Percentiles rank a stretch among this genome's conserved stretches.
These are phyloP conservation scores for Backusella tuberculispora DNA, from an alignment of 192 early-diverging fungal genomes.

Conservation along the genomic window DNA sequence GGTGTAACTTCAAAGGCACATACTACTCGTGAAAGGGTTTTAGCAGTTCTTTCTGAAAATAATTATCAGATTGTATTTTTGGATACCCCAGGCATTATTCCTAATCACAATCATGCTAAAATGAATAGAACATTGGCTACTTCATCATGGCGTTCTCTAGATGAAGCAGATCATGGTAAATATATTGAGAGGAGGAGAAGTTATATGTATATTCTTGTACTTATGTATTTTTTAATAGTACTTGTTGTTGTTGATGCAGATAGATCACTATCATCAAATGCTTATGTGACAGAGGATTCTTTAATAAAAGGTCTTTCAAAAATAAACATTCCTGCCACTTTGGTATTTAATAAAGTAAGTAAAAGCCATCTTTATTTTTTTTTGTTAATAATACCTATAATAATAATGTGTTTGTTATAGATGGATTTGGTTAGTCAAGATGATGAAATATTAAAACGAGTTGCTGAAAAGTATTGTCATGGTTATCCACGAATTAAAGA, in stretches of 20 bases:
- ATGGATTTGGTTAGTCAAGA: conserved; percentile 50
- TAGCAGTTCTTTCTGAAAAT: conserved; percentile 58
- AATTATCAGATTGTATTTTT: conserved; percentile 67
- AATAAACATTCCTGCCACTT: conserved; percentile 48
- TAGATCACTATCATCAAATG: conserved; percentile 41
- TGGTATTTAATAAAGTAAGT: conserved; percentile 62
- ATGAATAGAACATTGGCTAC: conserved; percentile 57
- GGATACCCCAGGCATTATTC: conserved; percentile 65
- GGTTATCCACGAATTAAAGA: conserved; percentile 44
- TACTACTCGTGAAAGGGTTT: conserved; percentile 70
- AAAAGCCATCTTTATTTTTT: not conserved
- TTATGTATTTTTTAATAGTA: conserved; percentile 25
- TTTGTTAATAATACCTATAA: not conserved
- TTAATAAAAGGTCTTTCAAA: conserved; percentile 50
- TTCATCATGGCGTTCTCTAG: conserved; percentile 60
- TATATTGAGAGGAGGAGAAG: not conserved
- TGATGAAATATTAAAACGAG: conserved; percentile 30
- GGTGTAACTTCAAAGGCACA: conserved; percentile 72
- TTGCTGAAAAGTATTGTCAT: conserved; percentile 38
- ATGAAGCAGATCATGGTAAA: conserved; percentile 58
- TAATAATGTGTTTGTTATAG: conserved; percentile 22
- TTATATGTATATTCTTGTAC: not conserved
- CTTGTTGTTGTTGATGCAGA: conserved; percentile 58
- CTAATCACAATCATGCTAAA: conserved; percentile 44
- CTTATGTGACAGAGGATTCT: conserved; percentile 45